These are phyloP conservation scores for Candida verbasci DNA, from an alignment of 805 yeast species.

Conservation along the genomic window DNA sequence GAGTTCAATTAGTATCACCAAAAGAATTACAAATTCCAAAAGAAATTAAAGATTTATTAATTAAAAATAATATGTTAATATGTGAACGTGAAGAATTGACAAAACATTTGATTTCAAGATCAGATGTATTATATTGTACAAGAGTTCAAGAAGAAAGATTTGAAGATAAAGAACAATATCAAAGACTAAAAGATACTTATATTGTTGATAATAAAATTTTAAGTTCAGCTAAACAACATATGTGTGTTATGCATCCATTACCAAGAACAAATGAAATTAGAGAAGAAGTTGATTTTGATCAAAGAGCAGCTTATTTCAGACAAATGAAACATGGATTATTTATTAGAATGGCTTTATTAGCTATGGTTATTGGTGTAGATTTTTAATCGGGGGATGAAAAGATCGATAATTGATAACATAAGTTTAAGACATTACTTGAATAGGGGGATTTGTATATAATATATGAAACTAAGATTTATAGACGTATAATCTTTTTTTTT, in stretches of 20 bases:
- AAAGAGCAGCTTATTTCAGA: constrained; percentile 98
- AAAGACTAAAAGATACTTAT: constrained; percentile 84
- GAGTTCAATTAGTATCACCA: constrained; percentile 89
- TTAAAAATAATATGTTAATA: constrained; percentile 62
- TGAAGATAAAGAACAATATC: constrained; percentile 67
- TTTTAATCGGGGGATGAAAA: constrained; percentile 35
- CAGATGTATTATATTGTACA: constrained; percentile 96
- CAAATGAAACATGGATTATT: constrained; percentile 98
- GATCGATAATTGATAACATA: too few species aligned
- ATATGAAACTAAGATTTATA: not conserved
- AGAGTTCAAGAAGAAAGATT: constrained; percentile 98
- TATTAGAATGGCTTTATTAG: constrained; percentile 97
- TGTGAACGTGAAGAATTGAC: constrained; percentile 74
- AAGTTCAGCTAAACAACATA: constrained; percentile 91
- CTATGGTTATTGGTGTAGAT: constrained; percentile 97
- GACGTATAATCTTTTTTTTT: too few species aligned
- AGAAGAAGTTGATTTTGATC: constrained; percentile 98
- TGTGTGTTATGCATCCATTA: constrained; percentile 98
- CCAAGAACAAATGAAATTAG: constrained; percentile 96
- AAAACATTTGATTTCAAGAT: constrained; percentile 77
- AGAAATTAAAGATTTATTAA: constrained; percentile 62
- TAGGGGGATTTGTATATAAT: not conserved
- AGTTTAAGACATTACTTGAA: too few species aligned
- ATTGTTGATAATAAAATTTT: constrained; percentile 89
- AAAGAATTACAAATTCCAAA: constrained; percentile 81